phyloP scores from a whole-genome alignment of 2,329 filamentous ascomycete species.

The Sclerotinia spermophila region DNA sequence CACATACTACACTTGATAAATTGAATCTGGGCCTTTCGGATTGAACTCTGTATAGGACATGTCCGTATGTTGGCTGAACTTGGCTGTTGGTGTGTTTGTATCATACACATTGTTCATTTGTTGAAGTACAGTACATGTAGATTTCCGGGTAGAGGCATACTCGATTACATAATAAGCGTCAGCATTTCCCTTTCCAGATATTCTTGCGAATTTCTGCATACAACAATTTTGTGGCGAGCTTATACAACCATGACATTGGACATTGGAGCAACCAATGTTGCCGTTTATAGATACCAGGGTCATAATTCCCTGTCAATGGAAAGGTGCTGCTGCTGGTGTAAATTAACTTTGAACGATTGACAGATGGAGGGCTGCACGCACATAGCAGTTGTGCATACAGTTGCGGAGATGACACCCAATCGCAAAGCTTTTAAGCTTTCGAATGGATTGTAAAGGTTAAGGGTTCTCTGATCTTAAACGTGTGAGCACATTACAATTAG shows the following conservation, averaged over 20 bases:
- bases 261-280: neutral
- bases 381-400: neutral
- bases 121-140: neutral
- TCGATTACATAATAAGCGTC: slow-evolving; percentile 17
- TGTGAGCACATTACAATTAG: neutral
- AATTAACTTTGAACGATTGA: neutral
- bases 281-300: neutral
- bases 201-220: slow-evolving; percentile 16
- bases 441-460: neutral
- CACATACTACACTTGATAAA: neutral
- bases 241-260: neutral
- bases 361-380: neutral
- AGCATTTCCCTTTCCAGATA: slow-evolving; percentile 16
- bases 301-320: neutral
- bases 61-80: neutral
- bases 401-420: slow-evolving; percentile 6
- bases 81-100: neutral
- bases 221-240: neutral
- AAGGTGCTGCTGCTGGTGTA: neutral
- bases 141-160: slow-evolving; percentile 9
- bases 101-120: neutral
- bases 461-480: neutral
- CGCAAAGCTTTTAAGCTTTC: neutral
- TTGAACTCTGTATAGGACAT: neutral
- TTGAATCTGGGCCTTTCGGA: neutral